These are phyloP conservation scores for Noccaea caerulescens DNA, from an alignment of 345 rosid species.

Conservation along the genomic window DNA sequence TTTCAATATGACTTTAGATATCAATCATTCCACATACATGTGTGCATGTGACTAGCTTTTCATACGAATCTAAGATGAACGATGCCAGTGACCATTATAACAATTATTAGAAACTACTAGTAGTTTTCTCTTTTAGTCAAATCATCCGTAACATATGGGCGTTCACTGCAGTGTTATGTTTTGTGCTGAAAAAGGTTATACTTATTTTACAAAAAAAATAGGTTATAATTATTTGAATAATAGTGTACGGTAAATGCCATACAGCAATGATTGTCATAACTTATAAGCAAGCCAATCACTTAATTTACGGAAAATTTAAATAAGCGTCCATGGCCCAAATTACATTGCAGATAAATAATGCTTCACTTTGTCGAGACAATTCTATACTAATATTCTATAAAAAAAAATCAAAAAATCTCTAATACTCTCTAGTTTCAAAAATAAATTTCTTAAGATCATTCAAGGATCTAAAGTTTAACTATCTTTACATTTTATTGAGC, in stretches of 20 bases:
- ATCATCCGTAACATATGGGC: conserved; percentile 29
- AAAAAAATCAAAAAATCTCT: too few relatives aligned
- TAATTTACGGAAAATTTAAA: conserved; percentile 31
- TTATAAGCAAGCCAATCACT: conserved; percentile 35
- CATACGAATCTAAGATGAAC: conserved; percentile 33
- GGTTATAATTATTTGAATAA: conserved; percentile 33
- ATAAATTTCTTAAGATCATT: not conserved
- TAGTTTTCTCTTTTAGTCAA: conserved; percentile 21
- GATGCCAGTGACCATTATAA: conserved; percentile 37
- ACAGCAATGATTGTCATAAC: conserved; percentile 39
- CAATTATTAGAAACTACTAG: conserved; percentile 19
- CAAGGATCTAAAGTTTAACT: not conserved
- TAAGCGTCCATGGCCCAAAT: conserved; percentile 37
- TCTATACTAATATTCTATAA: not conserved
- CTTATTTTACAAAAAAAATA: too few relatives aligned
- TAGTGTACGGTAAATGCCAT: conserved; percentile 27
- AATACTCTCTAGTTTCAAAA: conserved; percentile 23
- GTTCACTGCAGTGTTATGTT: conserved; percentile 27
- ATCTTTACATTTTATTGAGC: not conserved
- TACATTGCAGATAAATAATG: conserved; percentile 26
- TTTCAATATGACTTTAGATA: conserved; percentile 15
- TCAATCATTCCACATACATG: conserved; percentile 36
- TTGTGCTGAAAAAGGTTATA: conserved; percentile 31
- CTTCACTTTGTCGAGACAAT: conserved; percentile 30
- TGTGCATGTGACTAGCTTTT: conserved; percentile 45